Evolutionary conservation across 2,329 filamentous ascomycete genomes (phyloP).

Genomic region (Colletotrichum tropicale): DNA sequence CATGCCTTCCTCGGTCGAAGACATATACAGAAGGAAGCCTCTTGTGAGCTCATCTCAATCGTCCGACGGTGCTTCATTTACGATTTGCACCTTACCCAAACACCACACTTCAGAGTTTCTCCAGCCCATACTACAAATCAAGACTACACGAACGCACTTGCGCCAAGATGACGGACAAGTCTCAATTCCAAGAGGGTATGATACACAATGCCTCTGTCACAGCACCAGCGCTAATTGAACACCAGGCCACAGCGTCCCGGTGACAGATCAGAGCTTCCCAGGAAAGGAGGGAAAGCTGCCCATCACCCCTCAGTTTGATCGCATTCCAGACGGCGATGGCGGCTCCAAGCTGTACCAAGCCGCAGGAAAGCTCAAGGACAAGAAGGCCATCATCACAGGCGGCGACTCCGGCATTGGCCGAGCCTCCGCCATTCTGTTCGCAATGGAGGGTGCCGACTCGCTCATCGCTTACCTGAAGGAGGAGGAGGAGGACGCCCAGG

Average conservation of each 20-base stretch:
- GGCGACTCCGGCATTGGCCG: conserved; percentile 82
- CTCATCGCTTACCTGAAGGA: conserved; percentile 77
- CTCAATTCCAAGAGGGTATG: conserved; percentile 25
- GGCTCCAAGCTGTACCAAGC: conserved; percentile 74
- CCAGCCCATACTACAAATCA: background rate
- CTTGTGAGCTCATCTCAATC: background rate
- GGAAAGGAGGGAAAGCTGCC: conserved; percentile 53
- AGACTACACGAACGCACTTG: background rate
- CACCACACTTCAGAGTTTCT: background rate
- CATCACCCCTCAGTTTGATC: conserved; percentile 62
- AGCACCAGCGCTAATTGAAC: background rate
- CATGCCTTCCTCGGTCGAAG: background rate
- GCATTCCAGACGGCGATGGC: conserved; percentile 71
- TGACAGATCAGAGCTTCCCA: conserved; percentile 45
- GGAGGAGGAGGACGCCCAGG: conserved; percentile 77
- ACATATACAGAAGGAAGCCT: background rate
- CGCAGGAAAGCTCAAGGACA: conserved; percentile 76
- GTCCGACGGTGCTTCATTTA: background rate
- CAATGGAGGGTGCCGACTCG: conserved; percentile 79
- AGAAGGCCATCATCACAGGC: conserved; percentile 80
- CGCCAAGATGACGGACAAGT: conserved; percentile 8
- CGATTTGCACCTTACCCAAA: background rate
- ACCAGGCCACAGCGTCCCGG: conserved; percentile 41
- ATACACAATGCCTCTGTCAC: fast-evolving
- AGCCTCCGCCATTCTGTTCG: conserved; percentile 76